Conservation (phyloP, 2,329 filamentous ascomycete species). For the Fusarium piperis region DNA sequence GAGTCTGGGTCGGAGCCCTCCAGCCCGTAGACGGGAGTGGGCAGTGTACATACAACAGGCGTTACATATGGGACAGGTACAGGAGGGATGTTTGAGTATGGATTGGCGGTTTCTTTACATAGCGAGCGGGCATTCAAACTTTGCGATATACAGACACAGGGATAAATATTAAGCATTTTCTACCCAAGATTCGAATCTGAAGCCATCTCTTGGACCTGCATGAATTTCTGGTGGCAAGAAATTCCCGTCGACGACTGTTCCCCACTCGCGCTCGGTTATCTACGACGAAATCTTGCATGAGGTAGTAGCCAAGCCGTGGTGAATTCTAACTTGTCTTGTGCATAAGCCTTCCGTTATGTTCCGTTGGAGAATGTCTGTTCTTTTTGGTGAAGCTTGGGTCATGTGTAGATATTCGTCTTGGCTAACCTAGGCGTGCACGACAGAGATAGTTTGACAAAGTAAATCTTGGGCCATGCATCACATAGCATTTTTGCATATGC, state of each 20-base stretch:
- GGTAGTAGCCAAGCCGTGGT: neutral
- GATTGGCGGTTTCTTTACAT: neutral
- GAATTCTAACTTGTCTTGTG: neutral
- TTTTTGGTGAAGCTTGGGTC: neutral
- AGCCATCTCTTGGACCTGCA: neutral
- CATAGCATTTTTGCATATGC: neutral
- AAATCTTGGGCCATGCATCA: neutral
- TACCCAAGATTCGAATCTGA: neutral
- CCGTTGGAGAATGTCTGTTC: neutral
- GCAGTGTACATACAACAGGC: neutral
- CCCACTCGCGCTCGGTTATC: neutral
- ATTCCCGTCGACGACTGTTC: neutral
- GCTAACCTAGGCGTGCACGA: neutral
- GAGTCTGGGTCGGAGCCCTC: constrained; percentile 26
- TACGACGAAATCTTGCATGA: neutral
- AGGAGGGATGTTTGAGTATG: neutral
- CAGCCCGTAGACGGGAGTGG: neutral
- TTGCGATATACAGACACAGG: neutral
- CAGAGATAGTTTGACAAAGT: neutral
- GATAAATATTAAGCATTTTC: neutral
- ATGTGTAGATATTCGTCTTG: neutral
- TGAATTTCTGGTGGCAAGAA: neutral
- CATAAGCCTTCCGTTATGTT: neutral
- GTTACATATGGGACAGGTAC: neutral
- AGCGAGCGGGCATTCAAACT: constrained; percentile 3